Base-by-base conservation (phyloP, 1,284 basidiomycete genomes). In the Trichosporon coremiiforme region DNA sequence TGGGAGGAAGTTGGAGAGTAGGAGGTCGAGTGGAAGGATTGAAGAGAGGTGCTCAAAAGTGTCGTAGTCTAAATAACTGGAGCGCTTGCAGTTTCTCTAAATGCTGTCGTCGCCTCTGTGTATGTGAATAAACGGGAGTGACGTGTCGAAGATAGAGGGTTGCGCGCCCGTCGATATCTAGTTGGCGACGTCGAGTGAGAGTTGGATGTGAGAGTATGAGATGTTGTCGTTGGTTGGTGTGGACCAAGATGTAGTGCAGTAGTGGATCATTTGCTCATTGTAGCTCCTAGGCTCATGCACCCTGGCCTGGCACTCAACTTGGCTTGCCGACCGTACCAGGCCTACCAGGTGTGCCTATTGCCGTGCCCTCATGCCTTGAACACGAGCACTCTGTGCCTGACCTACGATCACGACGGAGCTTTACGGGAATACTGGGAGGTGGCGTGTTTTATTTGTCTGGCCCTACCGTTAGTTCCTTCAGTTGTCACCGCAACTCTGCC, bases 111-210 rank as follows among this genome's bases (percentile, higher is more conserved):
- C 38, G 45, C 33, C 15, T 29, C 17, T 15, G n/a, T 50, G 20
- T 29, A 31, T 31, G 31, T 68, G 41, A n/a, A 62, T n/a, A 22
- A 12, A 8, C 31, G 57, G 57, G 13, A n/a, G 31, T 17, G 31
- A 35, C 31, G 29, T 33, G 29, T 60, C 41, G 10, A 33, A 22
- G 65, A 20, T 3, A 35, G 17, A n/a, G n/a, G 29, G 29, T 60
- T 60, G 57, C 31, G 57, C 57, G 57, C 57, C 35, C 29, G 29
- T n/a, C 29, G 57, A 33, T 60, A 60, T 33, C 57, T 31, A 60
- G 31, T 17, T 17, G 57, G 57, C 29, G 20, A 53, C 47, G 47
- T 9, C 13, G 57, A 13, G 57, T 60, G n/a, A n/a, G n/a, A n/a
- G n/a, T n/a, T n/a, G 57, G 57, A 33, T 60, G 57, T 2, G 12